Base-by-base conservation (phyloP, 2,329 filamentous ascomycete genomes). In the Mycosphaerella sp. region DNA sequence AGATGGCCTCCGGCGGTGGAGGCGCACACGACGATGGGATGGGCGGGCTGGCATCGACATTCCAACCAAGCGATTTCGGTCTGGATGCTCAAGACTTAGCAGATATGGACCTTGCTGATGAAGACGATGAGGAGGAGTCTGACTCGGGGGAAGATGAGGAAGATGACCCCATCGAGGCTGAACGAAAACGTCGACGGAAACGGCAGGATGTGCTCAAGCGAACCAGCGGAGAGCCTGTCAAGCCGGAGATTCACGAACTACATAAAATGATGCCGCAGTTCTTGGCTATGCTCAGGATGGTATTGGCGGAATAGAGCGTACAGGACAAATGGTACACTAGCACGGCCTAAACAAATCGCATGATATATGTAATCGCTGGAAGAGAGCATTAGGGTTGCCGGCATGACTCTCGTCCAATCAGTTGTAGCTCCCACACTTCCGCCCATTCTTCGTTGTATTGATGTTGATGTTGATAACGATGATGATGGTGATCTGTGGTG, bases 1-100 rank as follows among this genome's bases (percentile, higher is more conserved):
- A 98, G 78, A 97, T 98, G 93, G 93, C 93, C 0, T 89, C 89
- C 2, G 89, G 91, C 64, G 83, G 82, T 2, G 74, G 70, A 62
- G 30, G 30, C 13, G 30, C 55, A 49, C 43, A 52, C 5, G 69
- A 66, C 16, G 75, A 76, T 21, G 69, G 78, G 73, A 46, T 76
- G 78, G 6, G 79, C 78, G 7, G 81, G 75, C 18, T 74, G 76
- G 58, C 63, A 66, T 14, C 73, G 69, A 64, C 62, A 12, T 94
- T 97, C 72, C 83, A 79, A 63, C 84, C 85, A 17, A 81, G 80
- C 43, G 93, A 98, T 71, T 98, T 98, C 72, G 93, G 93, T 0
- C 74, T 98, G 16, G 83, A 96, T 65, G 81, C 86, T 63, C 84
- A 86, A 71, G 93, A 97, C 66, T 74, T 97, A 12, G 81, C 91